Evolutionary conservation across 1,139 yeast species (phyloP).

Genomic region (Scheffersomyces lignicola): DNA sequence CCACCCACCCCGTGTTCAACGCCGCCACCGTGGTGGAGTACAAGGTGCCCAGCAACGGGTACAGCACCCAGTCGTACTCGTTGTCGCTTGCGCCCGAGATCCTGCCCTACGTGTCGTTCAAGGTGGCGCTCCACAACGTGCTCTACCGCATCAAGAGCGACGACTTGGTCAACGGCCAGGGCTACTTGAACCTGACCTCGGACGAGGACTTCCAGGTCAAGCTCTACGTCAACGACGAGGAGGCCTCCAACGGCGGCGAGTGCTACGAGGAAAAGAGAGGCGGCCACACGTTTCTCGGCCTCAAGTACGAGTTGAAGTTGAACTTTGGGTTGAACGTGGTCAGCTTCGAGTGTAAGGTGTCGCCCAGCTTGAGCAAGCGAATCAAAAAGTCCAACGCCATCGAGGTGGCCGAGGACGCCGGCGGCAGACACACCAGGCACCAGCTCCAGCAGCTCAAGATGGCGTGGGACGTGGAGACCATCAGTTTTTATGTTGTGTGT

Average conservation of each 20-base stretch:
- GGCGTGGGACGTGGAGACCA: constrained; percentile 50
- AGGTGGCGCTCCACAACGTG: constrained; percentile 43
- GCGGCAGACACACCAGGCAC: constrained; percentile 49
- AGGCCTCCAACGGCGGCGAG: constrained; percentile 40
- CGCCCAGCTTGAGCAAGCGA: constrained; percentile 36
- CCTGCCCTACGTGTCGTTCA: constrained; percentile 44
- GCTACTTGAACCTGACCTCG: constrained; percentile 23
- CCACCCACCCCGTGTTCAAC: constrained; percentile 27
- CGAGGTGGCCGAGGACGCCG: constrained; percentile 26
- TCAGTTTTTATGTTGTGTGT: constrained; percentile 33
- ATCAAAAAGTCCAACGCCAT: constrained; percentile 26
- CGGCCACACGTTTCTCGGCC: constrained; percentile 23
- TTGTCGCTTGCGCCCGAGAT: constrained; percentile 45
- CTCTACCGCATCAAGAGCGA: constrained; percentile 35
- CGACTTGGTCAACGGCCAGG: constrained; percentile 35
- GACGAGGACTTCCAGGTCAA: constrained; percentile 46
- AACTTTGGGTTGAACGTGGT: constrained; percentile 49
- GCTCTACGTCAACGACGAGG: constrained; percentile 51
- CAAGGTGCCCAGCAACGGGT: constrained; percentile 46
- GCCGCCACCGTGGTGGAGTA: constrained; percentile 44
- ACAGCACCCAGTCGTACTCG: constrained; percentile 41
- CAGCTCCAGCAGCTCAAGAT: constrained; percentile 48
- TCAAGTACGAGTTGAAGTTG: constrained; percentile 51
- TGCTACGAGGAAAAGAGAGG: constrained; percentile 32
- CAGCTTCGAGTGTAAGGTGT: constrained; percentile 47